phyloP scores from a whole-genome alignment of 148 eudicot species.

The Polygonum aviculare region DNA sequence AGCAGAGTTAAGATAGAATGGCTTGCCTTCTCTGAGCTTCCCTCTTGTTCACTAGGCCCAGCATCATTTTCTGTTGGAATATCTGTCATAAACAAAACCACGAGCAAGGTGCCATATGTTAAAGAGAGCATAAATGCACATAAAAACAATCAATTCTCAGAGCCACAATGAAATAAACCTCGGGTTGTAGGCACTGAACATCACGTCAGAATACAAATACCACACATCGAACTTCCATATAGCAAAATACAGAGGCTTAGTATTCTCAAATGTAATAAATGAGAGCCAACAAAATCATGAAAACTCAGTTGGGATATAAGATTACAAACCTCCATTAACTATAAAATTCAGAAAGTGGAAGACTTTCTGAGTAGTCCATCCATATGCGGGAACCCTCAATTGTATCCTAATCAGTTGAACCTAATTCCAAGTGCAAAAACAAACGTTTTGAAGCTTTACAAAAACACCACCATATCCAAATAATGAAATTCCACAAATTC shows the following conservation, averaged over 20 bases:
- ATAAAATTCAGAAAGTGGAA: too few species aligned
- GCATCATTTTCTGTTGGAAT: slow-evolving; percentile 41
- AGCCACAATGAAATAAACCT: slow-evolving; percentile 33
- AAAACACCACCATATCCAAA: background rate
- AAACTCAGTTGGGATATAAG: too few species aligned
- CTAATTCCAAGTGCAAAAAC: slow-evolving; percentile 19
- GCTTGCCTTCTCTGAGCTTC: slow-evolving; percentile 50
- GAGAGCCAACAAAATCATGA: too few species aligned
- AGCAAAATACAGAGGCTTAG: too few species aligned
- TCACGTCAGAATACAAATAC: slow-evolving; percentile 82
- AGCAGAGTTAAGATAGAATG: background rate
- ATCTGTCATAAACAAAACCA: slow-evolving; percentile 37
- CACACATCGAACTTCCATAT: slow-evolving; percentile 24
- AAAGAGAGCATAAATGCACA: background rate
- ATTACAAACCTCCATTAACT: too few species aligned
- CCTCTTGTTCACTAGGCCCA: slow-evolving; percentile 45
- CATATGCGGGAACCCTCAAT: slow-evolving; percentile 90
- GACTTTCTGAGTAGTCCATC: slow-evolving; percentile 83
- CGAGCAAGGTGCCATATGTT: background rate
- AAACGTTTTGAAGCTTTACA: background rate
- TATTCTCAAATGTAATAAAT: too few species aligned
- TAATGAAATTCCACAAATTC: background rate
- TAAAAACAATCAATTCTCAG: background rate
- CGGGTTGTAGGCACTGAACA: slow-evolving; percentile 62
- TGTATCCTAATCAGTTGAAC: slow-evolving; percentile 93